Percentiles rank a stretch among this genome's conserved stretches.
Conservation (phyloP, 2,329 filamentous ascomycete species). For the Exophiala oligosperma region DNA sequence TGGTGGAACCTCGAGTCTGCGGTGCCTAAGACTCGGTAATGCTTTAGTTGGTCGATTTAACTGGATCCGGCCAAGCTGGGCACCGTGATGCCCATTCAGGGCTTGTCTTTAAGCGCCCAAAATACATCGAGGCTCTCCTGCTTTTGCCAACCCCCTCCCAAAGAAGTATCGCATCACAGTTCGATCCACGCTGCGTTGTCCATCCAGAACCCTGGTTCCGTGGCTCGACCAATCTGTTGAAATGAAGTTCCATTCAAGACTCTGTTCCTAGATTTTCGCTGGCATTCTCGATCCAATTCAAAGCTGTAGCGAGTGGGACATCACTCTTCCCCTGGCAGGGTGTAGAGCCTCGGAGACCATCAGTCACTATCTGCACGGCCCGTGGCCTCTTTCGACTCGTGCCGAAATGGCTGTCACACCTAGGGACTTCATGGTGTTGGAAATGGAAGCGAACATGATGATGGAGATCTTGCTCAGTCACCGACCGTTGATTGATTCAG, state of each 20-base stretch:
- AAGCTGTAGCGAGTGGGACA: neutral
- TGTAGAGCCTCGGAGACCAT: neutral
- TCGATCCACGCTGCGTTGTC: neutral
- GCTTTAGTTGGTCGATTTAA: slow-evolving; percentile 9
- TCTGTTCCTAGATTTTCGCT: neutral
- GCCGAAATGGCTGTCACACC: slow-evolving; percentile 1
- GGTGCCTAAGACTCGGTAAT: slow-evolving; percentile 5
- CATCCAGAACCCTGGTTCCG: neutral
- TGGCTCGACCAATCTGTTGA: neutral
- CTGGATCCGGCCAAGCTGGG: slow-evolving; percentile 6
- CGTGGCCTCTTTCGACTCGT: neutral
- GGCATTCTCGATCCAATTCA: neutral
- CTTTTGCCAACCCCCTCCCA: slow-evolving; percentile 2
- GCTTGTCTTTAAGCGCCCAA: slow-evolving; percentile 16
- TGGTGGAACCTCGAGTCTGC: neutral
- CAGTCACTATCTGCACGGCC: neutral
- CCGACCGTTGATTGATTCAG: no score
- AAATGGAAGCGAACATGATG: neutral
- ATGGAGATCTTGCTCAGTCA: no score
- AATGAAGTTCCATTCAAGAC: neutral
- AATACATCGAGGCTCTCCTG: slow-evolving; percentile 4
- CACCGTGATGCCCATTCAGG: slow-evolving; percentile 11
- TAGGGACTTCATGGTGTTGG: neutral
- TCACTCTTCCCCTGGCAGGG: neutral
- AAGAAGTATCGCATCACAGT: slow-evolving; percentile 2